Percentiles rank a stretch among this genome's conserved stretches.
These are phyloP conservation scores for Stenogyne calaminthoides DNA, from an alignment of 305 asterid genomes.

Conservation along the genomic window DNA sequence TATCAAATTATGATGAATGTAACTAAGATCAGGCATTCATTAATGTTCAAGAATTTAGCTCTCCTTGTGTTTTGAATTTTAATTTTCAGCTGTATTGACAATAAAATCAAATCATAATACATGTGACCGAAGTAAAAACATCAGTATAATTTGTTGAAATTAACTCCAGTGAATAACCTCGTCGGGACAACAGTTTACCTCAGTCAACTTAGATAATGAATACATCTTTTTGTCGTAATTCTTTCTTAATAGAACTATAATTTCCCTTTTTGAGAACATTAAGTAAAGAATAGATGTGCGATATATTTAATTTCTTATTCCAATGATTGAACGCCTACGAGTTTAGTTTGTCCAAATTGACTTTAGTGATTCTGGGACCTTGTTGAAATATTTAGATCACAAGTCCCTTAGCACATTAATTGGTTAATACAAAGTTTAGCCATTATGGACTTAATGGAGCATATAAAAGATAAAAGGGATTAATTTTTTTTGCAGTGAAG, in stretches of 20 bases:
- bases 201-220: not conserved
- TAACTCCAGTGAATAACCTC: not conserved
- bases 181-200: not conserved
- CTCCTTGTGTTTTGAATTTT: not conserved
- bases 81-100: not conserved
- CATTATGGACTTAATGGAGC: no score
- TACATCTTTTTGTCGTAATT: not conserved
- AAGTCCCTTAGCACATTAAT: no score
- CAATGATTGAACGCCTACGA: not conserved
- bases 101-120: not conserved
- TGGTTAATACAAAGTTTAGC: no score
- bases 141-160: not conserved
- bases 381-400: no score
- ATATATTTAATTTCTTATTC: not conserved
- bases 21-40: not conserved
- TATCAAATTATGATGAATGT: not conserved
- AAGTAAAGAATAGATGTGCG: not conserved
- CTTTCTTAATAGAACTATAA: not conserved
- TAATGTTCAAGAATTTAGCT: not conserved
- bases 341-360: not conserved
- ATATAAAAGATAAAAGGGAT: no score
- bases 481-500: no score
- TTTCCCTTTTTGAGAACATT: not conserved
- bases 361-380: not conserved
- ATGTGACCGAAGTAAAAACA: not conserved